A percentile compares a stretch with the other conserved stretches of the same genome.
These are phyloP conservation scores for Apocynum venetum DNA, from an alignment of 257 asterid genomes.

Conservation along the genomic window DNA sequence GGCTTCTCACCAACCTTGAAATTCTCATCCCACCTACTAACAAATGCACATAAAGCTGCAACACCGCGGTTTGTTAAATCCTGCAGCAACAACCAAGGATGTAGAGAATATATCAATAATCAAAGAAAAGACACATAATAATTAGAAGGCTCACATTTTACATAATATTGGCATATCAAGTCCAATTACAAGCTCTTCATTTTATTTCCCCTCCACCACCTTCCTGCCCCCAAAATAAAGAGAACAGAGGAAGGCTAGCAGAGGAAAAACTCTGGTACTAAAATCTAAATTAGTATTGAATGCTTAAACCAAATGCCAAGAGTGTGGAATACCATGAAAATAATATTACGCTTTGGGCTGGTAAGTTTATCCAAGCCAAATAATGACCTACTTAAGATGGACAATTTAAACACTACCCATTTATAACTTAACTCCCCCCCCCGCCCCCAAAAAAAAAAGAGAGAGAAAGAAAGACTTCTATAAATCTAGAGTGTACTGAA, in stretches of 20 bases:
- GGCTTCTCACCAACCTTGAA: not conserved
- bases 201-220: not conserved
- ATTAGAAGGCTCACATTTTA: not conserved
- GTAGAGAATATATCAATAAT: constrained; percentile 5
- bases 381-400: not conserved
- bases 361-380: not conserved
- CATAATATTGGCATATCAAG: not conserved
- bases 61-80: constrained; percentile 72
- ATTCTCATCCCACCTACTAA: not conserved
- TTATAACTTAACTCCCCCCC: too few relatives aligned
- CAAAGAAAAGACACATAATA: not conserved
- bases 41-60: constrained; percentile 53
- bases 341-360: not conserved
- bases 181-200: not conserved
- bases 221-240: not conserved
- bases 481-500: not conserved
- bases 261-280: not conserved
- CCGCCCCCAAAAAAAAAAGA: too few relatives aligned
- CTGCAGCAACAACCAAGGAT: constrained; percentile 29
- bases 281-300: not conserved
- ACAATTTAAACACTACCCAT: too few relatives aligned
- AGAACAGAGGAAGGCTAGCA: not conserved
- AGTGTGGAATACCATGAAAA: not conserved
- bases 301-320: not conserved
- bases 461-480: not conserved